Conservation (phyloP, 345 rosid species). For the Brassica juncea region DNA sequence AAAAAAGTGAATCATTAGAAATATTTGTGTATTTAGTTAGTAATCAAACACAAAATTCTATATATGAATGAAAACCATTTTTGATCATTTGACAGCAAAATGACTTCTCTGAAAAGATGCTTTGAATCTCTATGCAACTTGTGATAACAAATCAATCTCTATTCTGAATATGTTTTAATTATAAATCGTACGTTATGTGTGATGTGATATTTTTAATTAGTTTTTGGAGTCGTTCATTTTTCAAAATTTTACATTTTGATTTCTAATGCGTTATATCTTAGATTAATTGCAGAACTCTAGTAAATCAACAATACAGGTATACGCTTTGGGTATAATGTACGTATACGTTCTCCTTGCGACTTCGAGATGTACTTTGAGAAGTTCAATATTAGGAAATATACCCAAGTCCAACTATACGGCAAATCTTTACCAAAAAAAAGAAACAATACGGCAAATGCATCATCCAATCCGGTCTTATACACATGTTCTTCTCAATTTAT, state of each 20-base stretch:
- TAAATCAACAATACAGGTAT: neutral
- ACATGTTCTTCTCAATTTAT: conserved; percentile 22
- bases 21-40: neutral
- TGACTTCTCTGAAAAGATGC: neutral
- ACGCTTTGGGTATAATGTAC: conserved; percentile 5
- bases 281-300: neutral
- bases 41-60: neutral
- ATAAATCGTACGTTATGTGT: neutral
- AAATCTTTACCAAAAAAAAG: neutral
- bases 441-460: neutral
- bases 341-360: neutral
- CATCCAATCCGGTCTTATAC: conserved; percentile 22
- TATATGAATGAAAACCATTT: too few species aligned
- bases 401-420: conserved; percentile 29
- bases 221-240: neutral
- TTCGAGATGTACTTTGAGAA: conserved; percentile 2
- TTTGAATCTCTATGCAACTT: neutral
- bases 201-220: neutral
- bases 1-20: neutral
- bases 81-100: neutral
- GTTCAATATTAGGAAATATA: neutral
- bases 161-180: neutral
- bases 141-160: neutral
- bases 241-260: neutral
- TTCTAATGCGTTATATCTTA: neutral